Conservation (phyloP, 106 monocot genomes). For the Amphibolis antarctica region DNA sequence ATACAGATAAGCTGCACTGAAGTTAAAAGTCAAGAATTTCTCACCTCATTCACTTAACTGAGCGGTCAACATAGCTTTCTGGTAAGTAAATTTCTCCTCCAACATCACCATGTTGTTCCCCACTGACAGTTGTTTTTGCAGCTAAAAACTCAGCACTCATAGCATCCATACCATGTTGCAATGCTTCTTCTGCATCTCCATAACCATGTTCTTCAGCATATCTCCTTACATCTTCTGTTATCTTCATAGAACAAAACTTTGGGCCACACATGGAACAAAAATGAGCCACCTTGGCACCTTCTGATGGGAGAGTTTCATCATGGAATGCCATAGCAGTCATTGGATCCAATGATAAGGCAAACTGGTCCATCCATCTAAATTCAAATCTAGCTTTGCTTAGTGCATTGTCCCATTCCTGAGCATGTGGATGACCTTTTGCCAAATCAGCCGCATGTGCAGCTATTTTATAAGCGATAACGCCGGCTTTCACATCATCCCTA, state of each 20-base stretch:
- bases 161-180: conserved; percentile 71
- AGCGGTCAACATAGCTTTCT: conserved; percentile 40
- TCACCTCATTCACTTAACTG: conserved; percentile 9
- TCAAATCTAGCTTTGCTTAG: conserved; percentile 95
- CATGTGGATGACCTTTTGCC: conserved; percentile 73
- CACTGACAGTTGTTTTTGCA: conserved; percentile 85
- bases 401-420: conserved; percentile 94
- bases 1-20: neutral
- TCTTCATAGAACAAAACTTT: conserved; percentile 97
- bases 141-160: conserved; percentile 90
- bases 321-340: conserved; percentile 94
- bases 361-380: conserved; percentile 98
- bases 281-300: conserved; percentile 93
- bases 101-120: conserved; percentile 93
- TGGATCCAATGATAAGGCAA: conserved; percentile 86
- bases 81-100: conserved; percentile 95
- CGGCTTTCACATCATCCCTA: conserved; percentile 90
- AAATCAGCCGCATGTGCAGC: conserved; percentile 95
- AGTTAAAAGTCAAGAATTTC: neutral
- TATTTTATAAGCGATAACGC: conserved; percentile 92
- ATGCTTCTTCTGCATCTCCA: conserved; percentile 80
- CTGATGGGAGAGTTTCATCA: conserved; percentile 89
- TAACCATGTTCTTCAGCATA: conserved; percentile 96
- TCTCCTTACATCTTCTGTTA: conserved; percentile 91
- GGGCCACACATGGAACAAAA: conserved; percentile 99